These are phyloP conservation scores for Vitis cinerea DNA, from an alignment of 164 flowering plant genomes.

Conservation along the genomic window DNA sequence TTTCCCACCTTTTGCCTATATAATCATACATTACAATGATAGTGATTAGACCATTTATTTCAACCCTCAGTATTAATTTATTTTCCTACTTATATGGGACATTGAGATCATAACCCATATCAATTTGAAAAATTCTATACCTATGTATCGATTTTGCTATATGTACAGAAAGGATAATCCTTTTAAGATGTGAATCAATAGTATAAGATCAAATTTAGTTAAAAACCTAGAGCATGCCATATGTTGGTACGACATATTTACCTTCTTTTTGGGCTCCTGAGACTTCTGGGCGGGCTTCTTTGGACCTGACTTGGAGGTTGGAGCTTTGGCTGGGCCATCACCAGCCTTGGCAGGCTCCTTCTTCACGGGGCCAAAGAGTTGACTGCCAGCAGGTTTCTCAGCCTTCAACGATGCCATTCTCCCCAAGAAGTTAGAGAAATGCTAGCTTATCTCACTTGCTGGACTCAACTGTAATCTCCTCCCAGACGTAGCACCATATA, in stretches of 20 bases:
- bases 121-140: background rate
- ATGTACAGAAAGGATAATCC: no score
- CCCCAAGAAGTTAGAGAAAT: background rate
- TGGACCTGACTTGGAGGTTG: slow-evolving; percentile 27
- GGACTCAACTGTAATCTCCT: background rate
- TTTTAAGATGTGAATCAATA: no score
- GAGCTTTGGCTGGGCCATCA: slow-evolving; percentile 22
- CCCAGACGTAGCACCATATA: background rate
- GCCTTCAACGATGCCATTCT: slow-evolving; percentile 51
- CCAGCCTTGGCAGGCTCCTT: slow-evolving; percentile 39
- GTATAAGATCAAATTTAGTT: no score
- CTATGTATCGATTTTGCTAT: no score
- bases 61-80: no score
- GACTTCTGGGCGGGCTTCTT: slow-evolving; percentile 43
- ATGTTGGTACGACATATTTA: background rate
- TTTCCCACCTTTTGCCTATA: slow-evolving; percentile 35
- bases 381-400: slow-evolving; percentile 40
- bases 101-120: background rate
- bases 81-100: background rate
- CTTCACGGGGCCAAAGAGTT: slow-evolving; percentile 37
- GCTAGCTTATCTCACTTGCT: no score
- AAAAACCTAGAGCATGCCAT: background rate
- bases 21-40: background rate
- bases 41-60: no score
- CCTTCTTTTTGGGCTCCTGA: slow-evolving; percentile 45